Conservation (phyloP, 768 basidiomycete species). For the Clitopilus hobsonii region DNA sequence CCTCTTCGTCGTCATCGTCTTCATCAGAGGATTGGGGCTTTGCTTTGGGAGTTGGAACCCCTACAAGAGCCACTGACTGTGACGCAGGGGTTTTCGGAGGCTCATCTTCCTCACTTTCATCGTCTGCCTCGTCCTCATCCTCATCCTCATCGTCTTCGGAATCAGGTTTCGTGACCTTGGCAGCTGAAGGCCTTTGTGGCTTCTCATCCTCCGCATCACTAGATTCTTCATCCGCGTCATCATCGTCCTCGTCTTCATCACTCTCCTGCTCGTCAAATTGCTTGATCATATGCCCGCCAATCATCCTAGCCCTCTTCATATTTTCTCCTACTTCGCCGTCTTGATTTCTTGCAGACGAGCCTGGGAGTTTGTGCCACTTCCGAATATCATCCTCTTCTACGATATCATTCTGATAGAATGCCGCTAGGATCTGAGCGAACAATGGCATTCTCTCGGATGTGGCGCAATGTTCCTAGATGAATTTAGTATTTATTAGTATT, state of each 20-base stretch:
- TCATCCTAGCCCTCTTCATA: constrained; percentile 61
- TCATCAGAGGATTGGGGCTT: no score
- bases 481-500: not conserved
- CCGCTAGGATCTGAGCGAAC: constrained; percentile 83
- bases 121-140: constrained; percentile 5
- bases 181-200: not conserved
- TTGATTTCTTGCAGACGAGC: constrained; percentile 48
- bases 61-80: not conserved
- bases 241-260: constrained; percentile 20
- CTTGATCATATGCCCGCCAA: constrained; percentile 72
- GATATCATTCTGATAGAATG: constrained; percentile 88
- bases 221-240: constrained; percentile 7
- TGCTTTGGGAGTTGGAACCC: not conserved
- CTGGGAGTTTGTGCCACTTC: constrained; percentile 69
- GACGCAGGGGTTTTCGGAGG: not conserved
- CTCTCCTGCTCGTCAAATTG: constrained; percentile 80
- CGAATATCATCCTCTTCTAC: constrained; percentile 88
- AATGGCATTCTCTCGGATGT: constrained; percentile 56
- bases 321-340: constrained; percentile 43
- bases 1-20: not conserved
- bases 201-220: not conserved
- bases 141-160: constrained; percentile 10
- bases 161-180: not conserved
- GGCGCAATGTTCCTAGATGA: constrained; percentile 57
- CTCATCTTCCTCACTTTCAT: constrained; percentile 8